These are phyloP conservation scores for Tetraselmis striata DNA, from an alignment of 139 green algal species.

Conservation along the genomic window DNA sequence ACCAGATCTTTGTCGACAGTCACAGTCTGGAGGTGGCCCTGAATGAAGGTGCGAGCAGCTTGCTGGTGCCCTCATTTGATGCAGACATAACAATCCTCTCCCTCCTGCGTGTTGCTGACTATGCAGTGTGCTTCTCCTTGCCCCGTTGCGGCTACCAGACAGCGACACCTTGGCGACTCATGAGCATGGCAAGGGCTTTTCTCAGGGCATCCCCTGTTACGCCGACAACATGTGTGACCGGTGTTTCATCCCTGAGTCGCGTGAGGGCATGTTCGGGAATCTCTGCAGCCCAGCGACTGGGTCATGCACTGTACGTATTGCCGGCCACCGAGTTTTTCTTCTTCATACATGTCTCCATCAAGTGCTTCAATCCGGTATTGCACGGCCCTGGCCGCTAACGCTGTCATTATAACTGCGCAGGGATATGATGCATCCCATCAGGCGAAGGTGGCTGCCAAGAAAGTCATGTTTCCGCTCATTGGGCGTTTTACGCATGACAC, in stretches of 20 bases:
- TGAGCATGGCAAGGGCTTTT: not conserved
- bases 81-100: too few relatives aligned
- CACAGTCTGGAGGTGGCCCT: not conserved
- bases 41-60: not conserved
- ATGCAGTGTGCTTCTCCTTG: too few relatives aligned
- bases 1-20: not conserved
- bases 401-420: too few relatives aligned
- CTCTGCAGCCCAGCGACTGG: not conserved
- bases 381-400: too few relatives aligned
- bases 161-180: not conserved
- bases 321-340: too few relatives aligned
- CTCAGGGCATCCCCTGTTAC: not conserved
- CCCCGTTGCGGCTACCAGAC: too few relatives aligned
- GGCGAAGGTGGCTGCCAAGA: not conserved
- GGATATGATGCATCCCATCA: not conserved
- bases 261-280: not conserved
- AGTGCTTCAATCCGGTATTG: too few relatives aligned
- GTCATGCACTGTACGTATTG: too few relatives aligned
- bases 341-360: too few relatives aligned
- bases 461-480: not conserved
- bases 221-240: not conserved
- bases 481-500: not conserved
- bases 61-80: too few relatives aligned
- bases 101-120: too few relatives aligned
- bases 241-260: not conserved